Percentiles rank a stretch among this genome's conserved stretches.
These are phyloP conservation scores for Nitzschia putrida DNA, from an alignment of 108 stramenopile species.

Conservation along the genomic window DNA sequence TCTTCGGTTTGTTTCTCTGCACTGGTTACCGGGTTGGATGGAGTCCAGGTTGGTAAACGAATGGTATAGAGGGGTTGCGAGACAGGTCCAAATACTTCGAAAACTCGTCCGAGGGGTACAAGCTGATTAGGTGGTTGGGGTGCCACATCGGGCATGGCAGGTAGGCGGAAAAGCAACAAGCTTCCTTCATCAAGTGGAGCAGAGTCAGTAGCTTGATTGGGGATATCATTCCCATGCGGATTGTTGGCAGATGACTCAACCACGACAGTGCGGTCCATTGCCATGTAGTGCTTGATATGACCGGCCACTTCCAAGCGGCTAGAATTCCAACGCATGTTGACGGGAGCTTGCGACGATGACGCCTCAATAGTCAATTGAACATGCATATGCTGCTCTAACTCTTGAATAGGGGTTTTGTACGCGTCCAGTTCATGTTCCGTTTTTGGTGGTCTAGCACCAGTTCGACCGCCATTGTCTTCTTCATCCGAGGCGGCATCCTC, in stretches of 20 bases:
- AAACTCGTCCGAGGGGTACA: constrained; percentile 66
- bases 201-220: constrained; percentile 12
- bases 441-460: constrained; percentile 27
- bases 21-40: not conserved
- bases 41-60: constrained; percentile 41
- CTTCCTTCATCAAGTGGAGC: constrained; percentile 70
- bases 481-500: constrained; percentile 17
- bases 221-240: constrained; percentile 8
- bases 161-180: constrained; percentile 49
- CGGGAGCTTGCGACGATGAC: not conserved
- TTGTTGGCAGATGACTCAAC: constrained; percentile 47
- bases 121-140: not conserved
- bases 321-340: constrained; percentile 5
- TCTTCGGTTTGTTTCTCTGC: not conserved
- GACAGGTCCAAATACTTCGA: constrained; percentile 88
- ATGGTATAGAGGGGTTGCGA: constrained; percentile 80
- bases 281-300: constrained; percentile 60
- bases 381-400: constrained; percentile 55
- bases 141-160: not conserved
- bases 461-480: not conserved
- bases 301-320: constrained; percentile 53
- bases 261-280: constrained; percentile 66
- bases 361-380: constrained; percentile 25
- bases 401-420: constrained; percentile 54
- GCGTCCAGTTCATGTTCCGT: constrained; percentile 80